Evolutionary conservation across 2,329 filamentous ascomycete species (phyloP).

Genomic region (Pseudogymnoascus sp.): DNA sequence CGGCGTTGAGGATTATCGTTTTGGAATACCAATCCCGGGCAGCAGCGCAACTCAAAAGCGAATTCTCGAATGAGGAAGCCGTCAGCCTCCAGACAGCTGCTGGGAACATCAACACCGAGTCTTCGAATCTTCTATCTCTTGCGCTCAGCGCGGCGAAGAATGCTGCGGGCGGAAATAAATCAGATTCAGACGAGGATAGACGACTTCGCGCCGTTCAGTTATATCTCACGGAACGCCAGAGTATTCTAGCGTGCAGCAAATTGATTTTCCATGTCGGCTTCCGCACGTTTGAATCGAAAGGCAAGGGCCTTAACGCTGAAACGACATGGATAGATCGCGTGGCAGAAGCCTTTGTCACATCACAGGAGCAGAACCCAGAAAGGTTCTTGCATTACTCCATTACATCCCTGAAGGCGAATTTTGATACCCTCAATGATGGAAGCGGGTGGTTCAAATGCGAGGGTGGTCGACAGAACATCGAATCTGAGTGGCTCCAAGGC

Average conservation of each 20-base stretch:
- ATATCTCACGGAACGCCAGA: conserved; percentile 65
- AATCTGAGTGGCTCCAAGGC: conserved; percentile 53
- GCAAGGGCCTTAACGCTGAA: not conserved
- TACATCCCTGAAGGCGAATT: conserved; percentile 39
- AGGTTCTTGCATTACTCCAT: conserved; percentile 35
- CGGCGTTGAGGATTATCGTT: conserved; percentile 71
- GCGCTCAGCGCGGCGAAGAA: conserved; percentile 23
- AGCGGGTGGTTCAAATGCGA: conserved; percentile 39
- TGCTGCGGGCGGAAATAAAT: conserved; percentile 39
- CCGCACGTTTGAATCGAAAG: conserved; percentile 21
- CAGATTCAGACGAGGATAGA: conserved; percentile 55
- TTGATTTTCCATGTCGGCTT: conserved; percentile 30
- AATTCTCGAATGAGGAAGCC: conserved; percentile 70
- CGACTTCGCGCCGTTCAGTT: conserved; percentile 61
- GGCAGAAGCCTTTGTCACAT: conserved; percentile 13
- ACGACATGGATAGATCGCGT: conserved; percentile 12
- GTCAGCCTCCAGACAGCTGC: conserved; percentile 69
- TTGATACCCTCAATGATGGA: conserved; percentile 37
- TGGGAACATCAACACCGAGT: conserved; percentile 53
- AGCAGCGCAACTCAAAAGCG: conserved; percentile 61
- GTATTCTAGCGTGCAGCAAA: conserved; percentile 58
- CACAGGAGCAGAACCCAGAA: conserved; percentile 12
- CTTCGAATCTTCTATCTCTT: conserved; percentile 48
- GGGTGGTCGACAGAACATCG: conserved; percentile 45
- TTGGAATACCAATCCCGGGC: conserved; percentile 78